phyloP scores from a whole-genome alignment of 495 filamentous ascomycete genomes.

The Elasticomyces elasticus region DNA sequence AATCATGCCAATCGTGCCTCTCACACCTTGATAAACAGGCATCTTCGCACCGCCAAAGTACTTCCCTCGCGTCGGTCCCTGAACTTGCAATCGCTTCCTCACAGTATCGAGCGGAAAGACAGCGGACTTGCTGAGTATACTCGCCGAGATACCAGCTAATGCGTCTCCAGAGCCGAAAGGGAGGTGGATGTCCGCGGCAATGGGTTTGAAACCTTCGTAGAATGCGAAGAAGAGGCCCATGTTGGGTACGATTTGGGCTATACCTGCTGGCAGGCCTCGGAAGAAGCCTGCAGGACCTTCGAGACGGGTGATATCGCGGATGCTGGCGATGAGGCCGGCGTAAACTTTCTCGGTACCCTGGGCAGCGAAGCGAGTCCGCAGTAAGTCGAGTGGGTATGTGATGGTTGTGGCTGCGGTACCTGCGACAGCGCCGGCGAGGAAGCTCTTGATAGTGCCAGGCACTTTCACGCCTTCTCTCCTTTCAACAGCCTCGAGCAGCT shows the following conservation, averaged over 20 bases:
- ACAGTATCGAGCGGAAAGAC: constrained; percentile 94
- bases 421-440: constrained; percentile 69
- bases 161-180: constrained; percentile 68
- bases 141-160: constrained; percentile 65
- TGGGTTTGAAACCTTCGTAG: constrained; percentile 64
- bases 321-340: constrained; percentile 50
- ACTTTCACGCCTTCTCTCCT: constrained; percentile 32
- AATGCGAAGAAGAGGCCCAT: constrained; percentile 93
- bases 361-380: constrained; percentile 90
- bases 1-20: constrained; percentile 55
- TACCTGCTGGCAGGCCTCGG: constrained; percentile 66
- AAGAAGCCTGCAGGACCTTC: constrained; percentile 78
- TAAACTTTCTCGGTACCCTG: constrained; percentile 83
- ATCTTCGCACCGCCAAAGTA: constrained; percentile 78
- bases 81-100: constrained; percentile 86
- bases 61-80: constrained; percentile 66
- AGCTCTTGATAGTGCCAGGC: constrained; percentile 52
- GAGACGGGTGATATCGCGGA: constrained; percentile 59
- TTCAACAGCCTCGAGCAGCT: constrained; percentile 43
- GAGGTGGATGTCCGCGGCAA: constrained; percentile 31
- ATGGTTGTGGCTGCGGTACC: constrained; percentile 69
- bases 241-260: constrained; percentile 83
- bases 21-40: constrained; percentile 61
- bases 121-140: constrained; percentile 71
- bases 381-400: constrained; percentile 89